Conservation (phyloP, 2,329 filamentous ascomycete species). For the Tricladium varicosporioides region DNA sequence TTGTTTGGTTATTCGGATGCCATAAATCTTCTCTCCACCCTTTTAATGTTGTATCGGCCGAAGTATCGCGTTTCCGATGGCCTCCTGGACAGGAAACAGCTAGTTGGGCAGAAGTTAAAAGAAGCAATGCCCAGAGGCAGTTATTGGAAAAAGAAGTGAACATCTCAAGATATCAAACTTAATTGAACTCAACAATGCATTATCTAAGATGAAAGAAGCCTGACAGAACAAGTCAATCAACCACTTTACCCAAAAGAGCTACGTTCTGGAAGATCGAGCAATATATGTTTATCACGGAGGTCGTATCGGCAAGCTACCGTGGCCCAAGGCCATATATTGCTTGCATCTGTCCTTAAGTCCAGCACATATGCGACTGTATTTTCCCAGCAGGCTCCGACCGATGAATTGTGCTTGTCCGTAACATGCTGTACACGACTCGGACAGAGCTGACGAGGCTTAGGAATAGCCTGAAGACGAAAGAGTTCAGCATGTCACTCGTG, state of each 20-base stretch:
- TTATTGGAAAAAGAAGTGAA: background rate
- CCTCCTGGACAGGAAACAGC: background rate
- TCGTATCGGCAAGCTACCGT: background rate
- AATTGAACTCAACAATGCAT: background rate
- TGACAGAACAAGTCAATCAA: background rate
- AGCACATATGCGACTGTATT: background rate
- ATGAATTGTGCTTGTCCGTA: background rate
- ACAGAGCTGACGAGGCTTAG: background rate
- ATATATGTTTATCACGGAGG: background rate
- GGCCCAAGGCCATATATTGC: background rate
- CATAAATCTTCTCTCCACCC: background rate
- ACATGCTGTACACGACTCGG: background rate
- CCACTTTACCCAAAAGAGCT: background rate
- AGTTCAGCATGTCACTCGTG: conserved; percentile 2
- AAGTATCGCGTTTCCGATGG: background rate
- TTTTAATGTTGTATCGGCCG: background rate
- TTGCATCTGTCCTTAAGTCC: too few relatives aligned
- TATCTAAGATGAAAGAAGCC: background rate
- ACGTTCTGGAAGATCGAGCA: background rate
- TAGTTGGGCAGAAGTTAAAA: background rate
- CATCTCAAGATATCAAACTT: background rate
- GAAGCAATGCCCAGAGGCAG: background rate
- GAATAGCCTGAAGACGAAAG: conserved; percentile 3
- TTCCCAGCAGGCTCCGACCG: conserved; percentile 1
- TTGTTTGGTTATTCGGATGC: conserved; percentile 2